Evolutionary conservation across 768 basidiomycete species (phyloP), one percentile per base, ranked within the genome.

Genomic region (Calocera cornea): DNA sequence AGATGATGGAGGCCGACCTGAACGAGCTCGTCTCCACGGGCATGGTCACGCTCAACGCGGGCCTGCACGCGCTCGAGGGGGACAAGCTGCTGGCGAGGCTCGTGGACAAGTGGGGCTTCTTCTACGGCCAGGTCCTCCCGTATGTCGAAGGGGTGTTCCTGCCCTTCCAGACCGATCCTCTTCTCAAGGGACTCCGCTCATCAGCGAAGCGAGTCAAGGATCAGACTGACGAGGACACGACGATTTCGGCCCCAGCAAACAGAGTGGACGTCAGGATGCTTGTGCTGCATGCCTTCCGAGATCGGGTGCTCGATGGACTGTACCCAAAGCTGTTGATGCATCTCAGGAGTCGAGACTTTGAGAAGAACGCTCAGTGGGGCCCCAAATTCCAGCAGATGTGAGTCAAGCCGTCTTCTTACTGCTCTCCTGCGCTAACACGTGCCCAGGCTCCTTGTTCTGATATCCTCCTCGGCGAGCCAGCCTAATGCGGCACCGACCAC

Each of bases 11-110:
- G 67, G 78, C 83, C 65, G 92, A 95, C 76, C 84, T 92, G 0
- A 81, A 84, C 22, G 93, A 94, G 69, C 81, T 97, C 60, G 89
- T 95, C 66, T 84, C 85, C 0, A 83, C 86, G 1, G 94, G 94
- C 12, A 97, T 95, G 92, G 84, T 93, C 65, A 97, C 93, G 1
- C 81, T 97, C 29, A 93, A 91, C 71, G 86, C 92, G 0, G 94
- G 91, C 72, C 80, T 97, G 3, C 79, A 82, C 34, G 86, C 83
- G 2, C 78, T 89, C 10, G 88, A 92, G 31, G 93, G 95, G 47
- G 87, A 88, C 41, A 84, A 87, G 72, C 80, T 97, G 17, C 78
- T 95, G 3, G 79, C 80, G 2, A 82, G 91, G 33, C 82, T 95
- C 19, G 89, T 93, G 1, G 92, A 95, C 71, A 81, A 90, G 19